Conservation (phyloP, 1,284 basidiomycete genomes). For the Cryptococcus sp. region DNA sequence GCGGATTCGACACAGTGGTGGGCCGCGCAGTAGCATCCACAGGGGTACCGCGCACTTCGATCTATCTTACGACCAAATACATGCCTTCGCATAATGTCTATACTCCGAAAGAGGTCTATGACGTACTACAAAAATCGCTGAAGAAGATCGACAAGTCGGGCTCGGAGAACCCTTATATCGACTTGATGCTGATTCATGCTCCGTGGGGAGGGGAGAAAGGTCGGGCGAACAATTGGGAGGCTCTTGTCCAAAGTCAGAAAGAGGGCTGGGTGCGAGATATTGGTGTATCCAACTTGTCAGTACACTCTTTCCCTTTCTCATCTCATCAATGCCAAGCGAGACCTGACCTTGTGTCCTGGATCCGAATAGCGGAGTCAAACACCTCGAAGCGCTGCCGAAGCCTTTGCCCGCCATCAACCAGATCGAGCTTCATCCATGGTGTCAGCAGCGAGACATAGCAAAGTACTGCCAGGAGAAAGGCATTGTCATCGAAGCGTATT, state of each 20-base stretch:
- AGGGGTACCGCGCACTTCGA: constrained; percentile 4
- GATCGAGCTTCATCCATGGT: constrained; percentile 82
- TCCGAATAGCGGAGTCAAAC: constrained; percentile 63
- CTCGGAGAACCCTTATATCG: constrained; percentile 10
- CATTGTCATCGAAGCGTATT: constrained; percentile 76
- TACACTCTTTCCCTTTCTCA: constrained; percentile 5
- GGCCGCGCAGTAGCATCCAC: constrained; percentile 5
- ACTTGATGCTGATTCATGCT: constrained; percentile 15
- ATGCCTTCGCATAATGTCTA: constrained; percentile 59
- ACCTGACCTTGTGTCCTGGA: not conserved
- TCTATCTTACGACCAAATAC: constrained; percentile 63
- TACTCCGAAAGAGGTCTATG: constrained; percentile 57
- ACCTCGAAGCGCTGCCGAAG: constrained; percentile 71
- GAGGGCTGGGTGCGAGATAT: constrained; percentile 67
- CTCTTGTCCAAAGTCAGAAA: constrained; percentile 48
- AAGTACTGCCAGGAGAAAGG: constrained; percentile 67
- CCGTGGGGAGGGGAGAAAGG: constrained; percentile 15
- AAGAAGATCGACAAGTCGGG: constrained; percentile 20
- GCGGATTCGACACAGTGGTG: constrained; percentile 3
- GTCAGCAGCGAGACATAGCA: constrained; percentile 76
- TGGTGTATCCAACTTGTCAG: constrained; percentile 75
- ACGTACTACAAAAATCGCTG: constrained; percentile 22
- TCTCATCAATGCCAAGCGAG: not conserved
- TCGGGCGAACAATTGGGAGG: constrained; percentile 14
- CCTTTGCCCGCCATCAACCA: constrained; percentile 78